These are phyloP conservation scores for Pyrenochaeta sp. DNA, from an alignment of 2,329 filamentous ascomycete species.

Conservation along the genomic window DNA sequence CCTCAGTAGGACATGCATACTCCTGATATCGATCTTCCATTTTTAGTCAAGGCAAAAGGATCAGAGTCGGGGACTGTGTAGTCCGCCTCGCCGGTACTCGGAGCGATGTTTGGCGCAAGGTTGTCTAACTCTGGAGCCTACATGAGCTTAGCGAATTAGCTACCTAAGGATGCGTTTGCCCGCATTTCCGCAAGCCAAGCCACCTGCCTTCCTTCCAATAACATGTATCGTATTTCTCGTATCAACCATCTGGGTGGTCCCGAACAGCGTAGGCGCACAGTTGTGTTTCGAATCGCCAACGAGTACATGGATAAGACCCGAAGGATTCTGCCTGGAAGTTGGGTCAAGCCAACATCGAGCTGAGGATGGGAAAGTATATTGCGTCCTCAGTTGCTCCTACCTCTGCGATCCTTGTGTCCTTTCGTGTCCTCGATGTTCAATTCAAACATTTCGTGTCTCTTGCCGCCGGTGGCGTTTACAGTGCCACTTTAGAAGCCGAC, in stretches of 20 bases:
- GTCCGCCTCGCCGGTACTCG: neutral
- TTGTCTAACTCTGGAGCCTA: neutral
- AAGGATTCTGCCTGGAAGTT: too few species aligned
- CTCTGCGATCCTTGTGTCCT: too few species aligned
- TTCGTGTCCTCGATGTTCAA: too few species aligned
- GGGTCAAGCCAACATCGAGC: too few species aligned
- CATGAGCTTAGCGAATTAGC: neutral
- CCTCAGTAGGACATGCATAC: neutral
- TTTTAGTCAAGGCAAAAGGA: neutral
- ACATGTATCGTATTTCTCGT: neutral
- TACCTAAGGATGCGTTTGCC: neutral
- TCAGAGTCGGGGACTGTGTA: neutral
- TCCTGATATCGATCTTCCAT: neutral
- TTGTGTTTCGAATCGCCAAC: too few species aligned
- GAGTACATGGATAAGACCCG: too few species aligned
- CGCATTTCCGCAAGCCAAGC: neutral
- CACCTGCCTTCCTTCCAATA: neutral
- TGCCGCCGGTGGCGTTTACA: too few species aligned
- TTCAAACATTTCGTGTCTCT: too few species aligned
- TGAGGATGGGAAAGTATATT: too few species aligned
- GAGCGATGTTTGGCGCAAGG: neutral
- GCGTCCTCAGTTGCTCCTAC: too few species aligned
- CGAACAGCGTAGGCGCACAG: too few species aligned
- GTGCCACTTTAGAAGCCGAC: too few species aligned
- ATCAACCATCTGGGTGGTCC: neutral